Base-by-base conservation (phyloP, 2,329 filamentous ascomycete species). In the Nannizziopsis barbatae region DNA sequence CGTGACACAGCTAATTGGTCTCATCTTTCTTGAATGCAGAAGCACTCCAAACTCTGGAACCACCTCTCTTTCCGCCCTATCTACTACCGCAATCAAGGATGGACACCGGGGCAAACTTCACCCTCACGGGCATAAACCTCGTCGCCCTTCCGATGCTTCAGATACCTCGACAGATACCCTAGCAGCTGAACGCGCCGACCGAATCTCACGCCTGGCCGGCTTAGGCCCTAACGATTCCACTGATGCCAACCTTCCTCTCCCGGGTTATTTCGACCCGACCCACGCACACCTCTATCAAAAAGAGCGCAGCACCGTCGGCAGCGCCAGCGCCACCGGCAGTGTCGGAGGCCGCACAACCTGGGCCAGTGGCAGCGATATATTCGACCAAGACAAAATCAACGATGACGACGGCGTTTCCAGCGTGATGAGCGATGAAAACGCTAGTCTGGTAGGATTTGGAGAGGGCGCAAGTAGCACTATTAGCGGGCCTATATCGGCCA, bases 61-160 rank as follows among this genome's bases (percentile, higher is more conserved):
- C 2, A 95, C 89, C 10, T 93, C 88, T 45, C 82, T 96, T 60
- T 95, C 87, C 20, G 83, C 88, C 36, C 77, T 96, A 42, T 94
- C 87, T 12, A 95, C 90, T 14, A 92, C 87, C 10, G 90, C 90
- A 45, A 95, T 95, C 74, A 95, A 95, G 68, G 90, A 96, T 63
- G 90, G 90, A 58, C 87, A 95, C 62, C 85, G 87, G 52, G 90
- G 90, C 54, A 80, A 88, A 62, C 75, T 83, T 22, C 78, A 80
- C 22, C 75, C 81, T 50, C 75, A 77, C 51, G 65, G 66, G 50
- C 73, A 76, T 49, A 72, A 73, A 53, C 65, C 67, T 35, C 66
- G 67, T 44, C 76, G 58, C 71, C 80, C 63, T 67, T 79, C 59
- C 73, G 77, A 57, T 71, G 75, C 56, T 67, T 73, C 71, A n/a